These are phyloP conservation scores for Arctium lappa DNA, from an alignment of 129 eudicot genomes.

Conservation along the genomic window DNA sequence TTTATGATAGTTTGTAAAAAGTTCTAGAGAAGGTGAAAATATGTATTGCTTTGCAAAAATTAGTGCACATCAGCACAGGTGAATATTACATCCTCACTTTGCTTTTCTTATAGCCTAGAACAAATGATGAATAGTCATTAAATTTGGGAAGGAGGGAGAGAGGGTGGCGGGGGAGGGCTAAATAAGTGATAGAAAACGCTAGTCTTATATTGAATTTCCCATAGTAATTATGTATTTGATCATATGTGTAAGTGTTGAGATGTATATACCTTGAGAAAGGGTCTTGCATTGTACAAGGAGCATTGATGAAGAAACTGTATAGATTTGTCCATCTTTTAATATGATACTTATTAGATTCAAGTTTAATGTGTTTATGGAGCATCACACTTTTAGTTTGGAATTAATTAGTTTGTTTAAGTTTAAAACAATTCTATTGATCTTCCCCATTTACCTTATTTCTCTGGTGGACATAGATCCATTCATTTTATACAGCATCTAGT, in stretches of 20 bases:
- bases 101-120: neutral
- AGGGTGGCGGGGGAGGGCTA: no score
- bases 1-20: neutral
- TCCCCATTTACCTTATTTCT: neutral
- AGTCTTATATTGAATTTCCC: neutral
- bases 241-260: neutral
- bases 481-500: neutral
- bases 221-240: neutral
- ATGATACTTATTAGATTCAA: neutral
- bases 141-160: neutral
- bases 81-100: neutral
- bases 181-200: no score
- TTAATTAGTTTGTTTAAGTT: neutral
- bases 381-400: neutral
- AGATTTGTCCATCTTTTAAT: neutral
- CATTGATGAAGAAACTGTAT: neutral
- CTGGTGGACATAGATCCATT: neutral
- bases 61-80: neutral
- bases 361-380: neutral
- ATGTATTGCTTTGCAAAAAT: neutral
- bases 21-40: neutral
- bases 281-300: neutral
- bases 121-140: neutral
- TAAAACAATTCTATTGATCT: neutral
- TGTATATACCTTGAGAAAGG: neutral